Base-by-base conservation (phyloP, 192 early-diverging fungal genomes). In the Backusella liffmaniae region DNA sequence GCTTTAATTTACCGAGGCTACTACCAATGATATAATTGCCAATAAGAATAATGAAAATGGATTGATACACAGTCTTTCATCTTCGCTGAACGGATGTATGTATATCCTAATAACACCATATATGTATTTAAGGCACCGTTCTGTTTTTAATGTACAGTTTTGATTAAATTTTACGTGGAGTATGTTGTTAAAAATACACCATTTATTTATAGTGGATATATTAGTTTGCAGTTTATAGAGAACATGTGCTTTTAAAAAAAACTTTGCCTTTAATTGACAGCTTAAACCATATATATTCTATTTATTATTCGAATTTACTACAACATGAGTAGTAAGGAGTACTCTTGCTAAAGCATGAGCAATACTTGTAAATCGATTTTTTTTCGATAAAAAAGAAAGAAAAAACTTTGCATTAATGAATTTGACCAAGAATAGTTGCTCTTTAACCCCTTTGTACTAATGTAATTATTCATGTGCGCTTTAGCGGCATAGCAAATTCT, bases 321-420 rank as follows among this genome's bases (percentile, higher is more conserved):
- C 21, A 62, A n/a, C 56, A 29, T 62, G 23, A 6, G 9, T 4
- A 62, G 12, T 62, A 62, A 21, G 56, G 56, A 62, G 56, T 26
- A 29, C 0, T 13, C 23, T 12, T 4, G 21, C 5, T 29, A 62
- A 49, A n/a, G 23, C 56, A 62, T 62, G 56, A 62, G 8, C 15
- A 23, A 62, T 9, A 62, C 9, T 29, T 62, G 56, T 62, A 29
- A 62, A 62, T 62, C 56, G 26, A 62, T 29, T 23, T 0, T 62
- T 62, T 29, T 62, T 18, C 46, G 18, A 49, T 49, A 49, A 49
- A 4, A 62, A 62, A 29, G 23, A 62, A 13, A 62, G 29, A 62
- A 10, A 62, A 62, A 62, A 59, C 21, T 26, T 62, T 62, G 56
- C 56, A 62, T 62, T 62, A 62, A 62, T 62, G 56, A 62, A 62